Evolutionary conservation across 306 rosid species (phyloP).

Genomic region (Vicia sativa): DNA sequence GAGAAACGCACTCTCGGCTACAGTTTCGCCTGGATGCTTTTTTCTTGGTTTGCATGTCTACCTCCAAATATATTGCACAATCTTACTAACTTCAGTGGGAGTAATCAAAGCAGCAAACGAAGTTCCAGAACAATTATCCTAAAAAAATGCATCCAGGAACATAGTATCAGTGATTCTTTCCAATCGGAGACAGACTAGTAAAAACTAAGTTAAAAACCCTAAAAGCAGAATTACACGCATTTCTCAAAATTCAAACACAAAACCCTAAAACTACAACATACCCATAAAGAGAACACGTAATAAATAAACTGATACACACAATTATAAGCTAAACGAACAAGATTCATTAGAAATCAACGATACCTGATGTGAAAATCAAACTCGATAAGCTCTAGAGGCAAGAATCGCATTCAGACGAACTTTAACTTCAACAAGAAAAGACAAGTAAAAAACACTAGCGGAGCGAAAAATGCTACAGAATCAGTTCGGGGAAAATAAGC

Average conservation of each 20-base stretch:
- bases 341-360: constrained; percentile 9
- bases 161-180: neutral
- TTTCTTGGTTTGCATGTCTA: constrained; percentile 79
- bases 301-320: neutral
- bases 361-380: constrained; percentile 42
- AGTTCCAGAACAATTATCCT: constrained; percentile 30
- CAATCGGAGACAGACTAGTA: neutral
- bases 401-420: constrained; percentile 15
- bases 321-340: constrained; percentile 26
- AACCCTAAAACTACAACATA: constrained; percentile 47
- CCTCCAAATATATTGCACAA: constrained; percentile 22
- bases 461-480: constrained; percentile 21
- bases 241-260: constrained; percentile 26
- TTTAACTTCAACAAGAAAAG: neutral
- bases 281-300: constrained; percentile 1
- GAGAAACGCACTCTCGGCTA: constrained; percentile 51
- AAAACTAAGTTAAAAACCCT: neutral
- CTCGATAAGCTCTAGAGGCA: constrained; percentile 11
- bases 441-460: neutral
- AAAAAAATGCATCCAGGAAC: constrained; percentile 17
- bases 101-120: constrained; percentile 34
- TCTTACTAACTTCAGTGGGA: constrained; percentile 32
- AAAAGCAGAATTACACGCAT: too few species aligned
- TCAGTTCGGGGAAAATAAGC: constrained; percentile 30
- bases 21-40: constrained; percentile 57